These are phyloP conservation scores for Trichosanthes truncata DNA, from an alignment of 306 rosid species.

Conservation along the genomic window DNA sequence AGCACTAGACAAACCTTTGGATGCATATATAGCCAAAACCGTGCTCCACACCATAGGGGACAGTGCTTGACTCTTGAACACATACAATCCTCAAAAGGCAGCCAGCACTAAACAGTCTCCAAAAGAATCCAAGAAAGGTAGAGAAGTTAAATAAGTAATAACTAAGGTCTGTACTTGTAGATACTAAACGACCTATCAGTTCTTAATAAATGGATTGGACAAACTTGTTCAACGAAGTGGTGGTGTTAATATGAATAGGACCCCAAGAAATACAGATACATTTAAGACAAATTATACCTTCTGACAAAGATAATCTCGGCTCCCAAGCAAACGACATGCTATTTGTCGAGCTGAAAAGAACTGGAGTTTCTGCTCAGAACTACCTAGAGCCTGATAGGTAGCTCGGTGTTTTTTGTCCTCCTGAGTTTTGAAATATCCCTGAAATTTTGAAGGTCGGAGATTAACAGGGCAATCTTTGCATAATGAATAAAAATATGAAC, in stretches of 20 bases:
- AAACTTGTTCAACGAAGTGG: neutral
- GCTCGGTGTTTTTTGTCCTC: conserved; percentile 90
- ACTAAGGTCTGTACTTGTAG: neutral
- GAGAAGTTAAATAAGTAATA: neutral
- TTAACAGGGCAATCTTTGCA: neutral
- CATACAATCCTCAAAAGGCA: conserved; percentile 81
- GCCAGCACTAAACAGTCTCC: conserved; percentile 67
- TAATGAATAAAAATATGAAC: neutral
- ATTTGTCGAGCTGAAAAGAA: conserved; percentile 85
- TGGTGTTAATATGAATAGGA: neutral
- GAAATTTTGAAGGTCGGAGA: neutral
- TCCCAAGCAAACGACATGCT: conserved; percentile 91
- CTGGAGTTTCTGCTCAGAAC: conserved; percentile 67
- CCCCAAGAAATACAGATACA: neutral
- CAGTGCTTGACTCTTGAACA: conserved; percentile 47
- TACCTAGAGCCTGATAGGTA: conserved; percentile 56
- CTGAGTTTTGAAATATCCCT: conserved; percentile 50
- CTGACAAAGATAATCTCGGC: conserved; percentile 87
- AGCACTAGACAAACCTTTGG: conserved; percentile 53
- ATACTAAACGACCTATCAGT: neutral
- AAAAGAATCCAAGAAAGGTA: neutral
- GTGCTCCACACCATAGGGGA: conserved; percentile 48
- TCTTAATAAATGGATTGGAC: neutral
- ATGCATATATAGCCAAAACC: conserved; percentile 95
- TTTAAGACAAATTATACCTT: conserved; percentile 34